Evolutionary conservation across 2,329 filamentous ascomycete genomes (phyloP).

Genomic region (Alternaria solani): DNA sequence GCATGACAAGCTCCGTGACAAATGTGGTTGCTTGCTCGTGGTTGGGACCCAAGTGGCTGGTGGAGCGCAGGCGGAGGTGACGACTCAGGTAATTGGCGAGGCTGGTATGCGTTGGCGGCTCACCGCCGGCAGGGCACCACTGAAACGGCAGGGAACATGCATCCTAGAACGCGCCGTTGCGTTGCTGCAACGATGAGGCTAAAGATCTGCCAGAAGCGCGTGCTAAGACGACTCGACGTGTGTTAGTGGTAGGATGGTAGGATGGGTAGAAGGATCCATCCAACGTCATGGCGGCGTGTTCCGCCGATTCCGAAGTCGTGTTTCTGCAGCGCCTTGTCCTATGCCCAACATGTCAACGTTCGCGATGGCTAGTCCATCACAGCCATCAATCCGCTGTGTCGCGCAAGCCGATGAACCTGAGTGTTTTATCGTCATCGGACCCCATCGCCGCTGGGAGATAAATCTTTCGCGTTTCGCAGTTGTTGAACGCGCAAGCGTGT

Average conservation of each 20-base stretch:
- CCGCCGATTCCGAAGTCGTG: conserved; percentile 11
- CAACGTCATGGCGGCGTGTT: conserved; percentile 10
- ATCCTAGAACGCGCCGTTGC: conserved; percentile 16
- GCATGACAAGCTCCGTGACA: conserved; percentile 11
- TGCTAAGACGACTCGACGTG: background rate
- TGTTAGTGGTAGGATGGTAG: background rate
- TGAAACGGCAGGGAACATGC: conserved; percentile 19
- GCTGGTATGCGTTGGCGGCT: conserved; percentile 46
- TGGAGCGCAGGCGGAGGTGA: conserved; percentile 19
- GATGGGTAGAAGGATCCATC: background rate
- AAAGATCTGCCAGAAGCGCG: background rate
- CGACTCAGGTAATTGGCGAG: conserved; percentile 43
- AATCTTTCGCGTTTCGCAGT: too few species aligned
- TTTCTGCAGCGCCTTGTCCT: background rate
- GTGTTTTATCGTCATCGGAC: background rate
- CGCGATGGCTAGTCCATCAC: background rate
- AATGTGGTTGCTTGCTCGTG: conserved; percentile 6
- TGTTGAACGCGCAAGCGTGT: background rate
- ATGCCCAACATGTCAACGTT: background rate
- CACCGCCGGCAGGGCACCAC: conserved; percentile 23
- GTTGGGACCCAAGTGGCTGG: conserved; percentile 39
- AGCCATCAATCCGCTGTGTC: background rate
- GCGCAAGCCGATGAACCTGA: background rate
- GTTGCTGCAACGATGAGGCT: conserved; percentile 1
- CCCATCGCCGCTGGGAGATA: too few species aligned